These are phyloP conservation scores for Elymus sibiricus DNA, from an alignment of 176 grass and related monocot species.

Conservation along the genomic window DNA sequence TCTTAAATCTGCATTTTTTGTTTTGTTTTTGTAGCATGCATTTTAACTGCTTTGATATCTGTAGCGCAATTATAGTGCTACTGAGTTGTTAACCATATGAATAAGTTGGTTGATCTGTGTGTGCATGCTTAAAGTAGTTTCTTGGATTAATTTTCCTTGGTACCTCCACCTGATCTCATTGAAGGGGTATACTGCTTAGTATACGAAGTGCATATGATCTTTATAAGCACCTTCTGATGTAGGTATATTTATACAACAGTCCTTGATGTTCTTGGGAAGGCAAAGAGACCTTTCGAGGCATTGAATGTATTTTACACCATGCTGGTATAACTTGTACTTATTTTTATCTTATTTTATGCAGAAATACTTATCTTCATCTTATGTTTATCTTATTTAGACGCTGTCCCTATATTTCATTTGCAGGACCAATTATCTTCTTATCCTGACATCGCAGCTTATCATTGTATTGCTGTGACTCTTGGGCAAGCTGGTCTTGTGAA, in stretches of 20 bases:
- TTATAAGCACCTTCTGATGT: constrained; percentile 28
- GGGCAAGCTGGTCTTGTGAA: constrained; percentile 94
- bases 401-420: constrained; percentile 30
- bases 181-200: not conserved
- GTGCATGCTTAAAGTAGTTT: constrained; percentile 18
- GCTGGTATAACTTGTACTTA: constrained; percentile 51
- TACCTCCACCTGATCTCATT: not conserved
- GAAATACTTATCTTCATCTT: constrained; percentile 2
- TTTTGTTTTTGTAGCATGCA: not conserved
- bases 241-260: constrained; percentile 95
- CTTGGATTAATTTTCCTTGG: constrained; percentile 1
- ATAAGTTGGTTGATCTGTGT: constrained; percentile 9
- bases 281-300: constrained; percentile 82
- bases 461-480: constrained; percentile 87
- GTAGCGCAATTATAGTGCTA: not conserved
- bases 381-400: constrained; percentile 6
- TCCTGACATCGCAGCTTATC: constrained; percentile 88
- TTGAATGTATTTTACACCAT: constrained; percentile 86
- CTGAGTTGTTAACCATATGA: not conserved
- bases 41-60: constrained; percentile 7
- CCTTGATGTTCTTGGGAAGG: constrained; percentile 95
- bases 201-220: constrained; percentile 7
- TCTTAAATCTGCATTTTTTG: constrained; percentile 6
- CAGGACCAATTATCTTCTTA: constrained; percentile 93
- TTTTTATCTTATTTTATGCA: constrained; percentile 18